A percentile compares a stretch with the other conserved stretches of the same genome.
These are phyloP conservation scores for Lupinus albus DNA, from an alignment of 306 rosid species.

Conservation along the genomic window DNA sequence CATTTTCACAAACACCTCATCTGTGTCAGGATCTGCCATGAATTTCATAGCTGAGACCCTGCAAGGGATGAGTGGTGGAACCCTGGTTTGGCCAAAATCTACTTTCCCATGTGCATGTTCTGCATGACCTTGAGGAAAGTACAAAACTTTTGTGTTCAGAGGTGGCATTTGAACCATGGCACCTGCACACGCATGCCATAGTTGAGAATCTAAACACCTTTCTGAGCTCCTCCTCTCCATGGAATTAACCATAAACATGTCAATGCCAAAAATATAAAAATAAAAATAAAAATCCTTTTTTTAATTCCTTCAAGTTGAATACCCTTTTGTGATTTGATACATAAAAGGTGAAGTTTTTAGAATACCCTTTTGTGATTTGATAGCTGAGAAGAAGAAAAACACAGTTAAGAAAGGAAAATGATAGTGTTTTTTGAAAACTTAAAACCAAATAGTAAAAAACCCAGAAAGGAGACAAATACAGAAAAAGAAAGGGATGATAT, in stretches of 20 bases:
- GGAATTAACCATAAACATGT: slow-evolving; percentile 60
- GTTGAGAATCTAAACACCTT: slow-evolving; percentile 74
- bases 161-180: slow-evolving; percentile 95
- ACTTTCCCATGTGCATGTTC: slow-evolving; percentile 66
- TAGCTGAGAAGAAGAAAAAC: not conserved
- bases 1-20: slow-evolving; percentile 82
- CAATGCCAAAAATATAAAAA: not conserved
- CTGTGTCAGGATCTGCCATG: slow-evolving; percentile 91
- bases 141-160: slow-evolving; percentile 73
- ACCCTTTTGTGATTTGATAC: slow-evolving; percentile 1
- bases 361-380: slow-evolving; percentile 2
- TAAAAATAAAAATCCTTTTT: slow-evolving; percentile 16
- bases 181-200: slow-evolving; percentile 98
- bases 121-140: slow-evolving; percentile 95
- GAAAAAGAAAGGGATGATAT: not conserved
- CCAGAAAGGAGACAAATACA: not conserved
- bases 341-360: not conserved
- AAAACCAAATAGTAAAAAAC: too few species aligned
- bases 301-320: not conserved
- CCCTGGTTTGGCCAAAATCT: slow-evolving; percentile 56
- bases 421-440: not conserved
- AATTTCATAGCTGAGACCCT: slow-evolving; percentile 63
- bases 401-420: not conserved
- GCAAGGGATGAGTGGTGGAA: slow-evolving; percentile 67
- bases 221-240: slow-evolving; percentile 52